Base-by-base conservation (phyloP, 176 grass and related monocot genomes). In the Saccharum spontaneum region DNA sequence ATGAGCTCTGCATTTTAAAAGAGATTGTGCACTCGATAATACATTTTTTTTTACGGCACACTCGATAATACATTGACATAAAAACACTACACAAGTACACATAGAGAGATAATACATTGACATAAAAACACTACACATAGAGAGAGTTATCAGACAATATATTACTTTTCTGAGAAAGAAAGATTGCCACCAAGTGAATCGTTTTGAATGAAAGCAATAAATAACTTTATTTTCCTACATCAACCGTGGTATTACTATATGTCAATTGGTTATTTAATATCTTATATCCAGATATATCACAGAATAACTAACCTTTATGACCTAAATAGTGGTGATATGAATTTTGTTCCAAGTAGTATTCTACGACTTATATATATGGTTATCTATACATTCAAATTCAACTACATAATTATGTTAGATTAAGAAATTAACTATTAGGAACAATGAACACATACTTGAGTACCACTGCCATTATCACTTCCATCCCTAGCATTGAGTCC, bases 391-490 rank as follows among this genome's bases (percentile, higher is more conserved):
- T 48, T 43, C 43, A 72, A 26, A 55, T 33, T 1, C 13, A 71
- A 61, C 28, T 36, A 63, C 50, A 20, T 54, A 0, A 36, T 8
- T 10, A 63, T 73, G 50, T 68, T 43, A 74, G 43, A 69, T 73
- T 52, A 83, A 86, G 5, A 68, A 61, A 54, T 59, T 59, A 69
- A 28, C 6, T 50, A 68, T 57, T 23, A 18, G 55, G 33, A 73
- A 12, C 65, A 87, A 75, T 67, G 20, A 69, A 60, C 36, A 79
- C 61, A 2, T 89, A 98, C 96, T 90, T 98, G 91, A 89, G 93
- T 98, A 36, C 89, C 91, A 63, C 96, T 98, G 48, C 87, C 93
- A 95, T 92, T 95, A 81, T 98, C 96, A 85, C 93, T 98, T 71
- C 81, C 89, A 86, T 95, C 91, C 73, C 87, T 92, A 74, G 80